phyloP scores from a whole-genome alignment of 2,329 filamentous ascomycete species.

The Fusarium stilboides region DNA sequence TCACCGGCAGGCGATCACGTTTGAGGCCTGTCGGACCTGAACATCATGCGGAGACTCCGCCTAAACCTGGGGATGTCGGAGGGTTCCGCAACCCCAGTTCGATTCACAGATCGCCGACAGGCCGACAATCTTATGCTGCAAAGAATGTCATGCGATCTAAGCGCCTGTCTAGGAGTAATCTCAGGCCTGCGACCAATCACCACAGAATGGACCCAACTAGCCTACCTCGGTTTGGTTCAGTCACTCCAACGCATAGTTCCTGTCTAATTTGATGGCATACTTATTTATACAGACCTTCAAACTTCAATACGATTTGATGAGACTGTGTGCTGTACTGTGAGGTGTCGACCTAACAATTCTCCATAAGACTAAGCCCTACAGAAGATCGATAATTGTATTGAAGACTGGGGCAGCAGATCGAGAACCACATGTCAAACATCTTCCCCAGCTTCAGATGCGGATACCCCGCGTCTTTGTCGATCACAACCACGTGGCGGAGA shows the following conservation, averaged over 20 bases:
- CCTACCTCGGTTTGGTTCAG: too few species aligned
- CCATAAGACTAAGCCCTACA: too few species aligned
- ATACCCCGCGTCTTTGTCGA: constrained; percentile 16
- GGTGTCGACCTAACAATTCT: too few species aligned
- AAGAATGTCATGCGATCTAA: not conserved
- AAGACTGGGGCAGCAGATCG: not conserved
- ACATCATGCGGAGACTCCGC: constrained; percentile 27
- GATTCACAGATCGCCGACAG: not conserved
- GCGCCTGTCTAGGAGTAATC: not conserved
- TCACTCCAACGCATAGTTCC: too few species aligned
- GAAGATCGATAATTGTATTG: too few species aligned
- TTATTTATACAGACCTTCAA: too few species aligned
- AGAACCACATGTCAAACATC: not conserved
- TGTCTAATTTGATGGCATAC: too few species aligned
- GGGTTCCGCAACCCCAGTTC: constrained; percentile 10
- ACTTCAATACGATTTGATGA: too few species aligned
- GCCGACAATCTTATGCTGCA: not conserved
- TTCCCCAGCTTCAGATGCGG: too few species aligned
- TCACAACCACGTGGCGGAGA: constrained; percentile 14
- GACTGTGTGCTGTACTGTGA: too few species aligned
- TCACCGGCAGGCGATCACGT: not conserved
- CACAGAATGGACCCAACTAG: not conserved
- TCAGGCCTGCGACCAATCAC: not conserved
- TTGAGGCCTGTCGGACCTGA: constrained; percentile 3
- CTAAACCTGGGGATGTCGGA: not conserved